Evolutionary conservation across 140 eudicot species (phyloP).

Genomic region (Ambrosia hybrid): DNA sequence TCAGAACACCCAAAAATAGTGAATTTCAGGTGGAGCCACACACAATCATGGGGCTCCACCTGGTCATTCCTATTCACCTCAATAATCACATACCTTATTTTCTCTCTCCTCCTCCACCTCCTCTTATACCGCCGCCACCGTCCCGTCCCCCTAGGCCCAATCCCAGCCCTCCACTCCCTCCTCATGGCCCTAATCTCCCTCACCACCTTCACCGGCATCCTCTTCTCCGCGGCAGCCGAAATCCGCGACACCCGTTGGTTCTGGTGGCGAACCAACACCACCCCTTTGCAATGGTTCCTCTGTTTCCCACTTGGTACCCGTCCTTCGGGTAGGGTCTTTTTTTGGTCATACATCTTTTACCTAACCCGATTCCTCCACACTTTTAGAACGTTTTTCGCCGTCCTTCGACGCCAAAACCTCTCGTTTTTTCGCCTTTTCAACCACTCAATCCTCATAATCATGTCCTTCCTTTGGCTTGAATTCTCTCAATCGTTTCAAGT

Average conservation of each 20-base stretch:
- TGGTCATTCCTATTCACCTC: conserved; percentile 44
- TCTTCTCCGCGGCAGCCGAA: conserved; percentile 68
- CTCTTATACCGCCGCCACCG: conserved; percentile 43
- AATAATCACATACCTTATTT: conserved; percentile 30
- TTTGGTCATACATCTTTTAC: too few species aligned
- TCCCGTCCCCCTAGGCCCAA: conserved; percentile 61
- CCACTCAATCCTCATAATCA: conserved; percentile 48
- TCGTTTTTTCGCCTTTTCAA: conserved; percentile 52
- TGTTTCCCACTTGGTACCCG: too few species aligned
- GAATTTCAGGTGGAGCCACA: conserved; percentile 65
- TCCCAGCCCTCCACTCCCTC: conserved; percentile 73
- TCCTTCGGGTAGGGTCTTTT: too few species aligned
- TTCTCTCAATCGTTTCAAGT: too few species aligned
- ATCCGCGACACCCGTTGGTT: conserved; percentile 80
- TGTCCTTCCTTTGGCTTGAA: too few species aligned
- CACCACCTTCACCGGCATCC: conserved; percentile 65
- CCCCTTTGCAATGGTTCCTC: conserved; percentile 25
- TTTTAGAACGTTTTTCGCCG: background rate
- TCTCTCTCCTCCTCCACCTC: conserved; percentile 44
- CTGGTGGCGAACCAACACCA: conserved; percentile 61
- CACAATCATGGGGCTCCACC: conserved; percentile 72
- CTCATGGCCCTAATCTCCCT: conserved; percentile 56
- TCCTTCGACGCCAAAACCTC: conserved; percentile 37
- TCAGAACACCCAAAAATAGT: conserved; percentile 64
- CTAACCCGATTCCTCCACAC: too few species aligned